A percentile compares a stretch with the other conserved stretches of the same genome.
These are phyloP conservation scores for Picochlorum sp. DNA, from an alignment of 139 green algal species.

Conservation along the genomic window DNA sequence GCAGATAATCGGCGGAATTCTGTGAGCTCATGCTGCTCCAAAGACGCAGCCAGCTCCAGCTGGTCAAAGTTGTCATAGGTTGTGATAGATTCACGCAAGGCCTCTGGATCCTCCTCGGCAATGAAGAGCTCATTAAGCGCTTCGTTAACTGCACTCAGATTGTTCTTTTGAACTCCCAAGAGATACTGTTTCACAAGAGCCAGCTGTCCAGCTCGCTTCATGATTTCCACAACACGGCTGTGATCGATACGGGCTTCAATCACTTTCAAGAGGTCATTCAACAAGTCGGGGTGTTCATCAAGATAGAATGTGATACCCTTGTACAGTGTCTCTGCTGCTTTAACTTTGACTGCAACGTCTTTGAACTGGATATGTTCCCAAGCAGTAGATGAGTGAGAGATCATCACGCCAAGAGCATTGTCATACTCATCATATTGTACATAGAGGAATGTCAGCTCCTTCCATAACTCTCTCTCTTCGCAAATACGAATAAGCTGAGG, in stretches of 20 bases:
- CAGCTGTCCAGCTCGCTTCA: slow-evolving; percentile 77
- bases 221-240: slow-evolving; percentile 82
- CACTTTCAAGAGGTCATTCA: slow-evolving; percentile 90
- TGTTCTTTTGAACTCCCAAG: slow-evolving; percentile 80
- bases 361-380: slow-evolving; percentile 98
- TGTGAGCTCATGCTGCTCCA: slow-evolving; percentile 94
- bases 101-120: slow-evolving; percentile 87
- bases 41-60: slow-evolving; percentile 41
- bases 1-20: slow-evolving; percentile 90
- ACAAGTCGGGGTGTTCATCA: slow-evolving; percentile 89
- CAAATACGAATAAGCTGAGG: slow-evolving; percentile 91
- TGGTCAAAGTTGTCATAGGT: slow-evolving; percentile 98
- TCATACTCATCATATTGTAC: slow-evolving; percentile 97
- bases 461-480: slow-evolving; percentile 93
- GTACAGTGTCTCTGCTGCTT: slow-evolving; percentile 85
- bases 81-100: slow-evolving; percentile 70
- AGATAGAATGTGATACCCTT: slow-evolving; percentile 93
- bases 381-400: slow-evolving; percentile 81
- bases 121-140: slow-evolving; percentile 92
- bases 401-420: slow-evolving; percentile 91
- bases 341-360: slow-evolving; percentile 51
- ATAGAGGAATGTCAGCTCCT: slow-evolving; percentile 95
- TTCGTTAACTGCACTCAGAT: slow-evolving; percentile 85
- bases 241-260: slow-evolving; percentile 90
- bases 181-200: slow-evolving; percentile 91